Percentiles rank a stretch among this genome's conserved stretches.
These are phyloP conservation scores for Castanea mollissima DNA, from an alignment of 306 rosid genomes.

Conservation along the genomic window DNA sequence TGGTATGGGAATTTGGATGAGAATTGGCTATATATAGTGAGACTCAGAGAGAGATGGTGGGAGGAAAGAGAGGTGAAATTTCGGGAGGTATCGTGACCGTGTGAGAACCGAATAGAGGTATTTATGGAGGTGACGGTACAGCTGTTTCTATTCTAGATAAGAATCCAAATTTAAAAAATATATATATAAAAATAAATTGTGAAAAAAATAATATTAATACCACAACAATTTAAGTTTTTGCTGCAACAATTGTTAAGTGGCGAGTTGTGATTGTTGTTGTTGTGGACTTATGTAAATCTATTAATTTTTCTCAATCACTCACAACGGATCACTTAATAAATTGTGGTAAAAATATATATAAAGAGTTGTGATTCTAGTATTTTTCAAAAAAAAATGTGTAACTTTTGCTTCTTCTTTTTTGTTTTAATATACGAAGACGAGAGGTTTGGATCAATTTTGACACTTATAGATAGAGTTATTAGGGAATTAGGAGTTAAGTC, in stretches of 20 bases:
- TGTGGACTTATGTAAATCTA: accelerated
- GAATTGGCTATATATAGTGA: not conserved
- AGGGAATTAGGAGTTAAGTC: too few species aligned
- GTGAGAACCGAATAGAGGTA: not conserved
- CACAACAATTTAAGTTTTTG: too few species aligned
- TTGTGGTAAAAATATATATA: too few species aligned
- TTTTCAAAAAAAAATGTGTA: too few species aligned
- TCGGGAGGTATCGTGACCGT: not conserved
- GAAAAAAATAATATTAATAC: too few species aligned
- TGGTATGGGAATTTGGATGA: not conserved
- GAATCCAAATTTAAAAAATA: not conserved
- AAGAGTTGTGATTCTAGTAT: too few species aligned
- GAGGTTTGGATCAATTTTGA: too few species aligned
- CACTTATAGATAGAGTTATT: too few species aligned
- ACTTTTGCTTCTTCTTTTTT: too few species aligned
- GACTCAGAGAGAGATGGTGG: not conserved
- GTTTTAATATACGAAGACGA: too few species aligned
- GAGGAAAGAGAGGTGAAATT: not conserved
- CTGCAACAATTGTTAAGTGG: accelerated
- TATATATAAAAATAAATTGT: too few species aligned
- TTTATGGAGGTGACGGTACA: not conserved
- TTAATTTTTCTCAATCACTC: accelerated
- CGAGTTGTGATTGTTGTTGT: too few species aligned
- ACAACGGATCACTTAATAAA: accelerated
- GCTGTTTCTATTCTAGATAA: not conserved